Evolutionary conservation across 441 rosid genomes (phyloP), one percentile per base, ranked within the genome.

Genomic region (Eugenia klotzschiana): DNA sequence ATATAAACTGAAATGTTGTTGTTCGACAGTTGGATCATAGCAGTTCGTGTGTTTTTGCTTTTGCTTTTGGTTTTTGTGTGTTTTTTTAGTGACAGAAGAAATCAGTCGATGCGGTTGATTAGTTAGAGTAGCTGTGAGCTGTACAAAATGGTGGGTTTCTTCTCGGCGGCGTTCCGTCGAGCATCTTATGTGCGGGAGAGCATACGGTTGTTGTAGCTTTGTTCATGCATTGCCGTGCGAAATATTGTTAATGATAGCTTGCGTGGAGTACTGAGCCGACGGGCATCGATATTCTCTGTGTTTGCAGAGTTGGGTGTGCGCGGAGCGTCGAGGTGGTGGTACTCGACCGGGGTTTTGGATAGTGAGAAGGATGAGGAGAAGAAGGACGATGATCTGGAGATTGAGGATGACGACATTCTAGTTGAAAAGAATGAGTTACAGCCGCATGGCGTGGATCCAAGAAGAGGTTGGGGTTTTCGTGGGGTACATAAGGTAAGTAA

Each of bases 381-480:
- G 82, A 49, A 33, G 22, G 83, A 10, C 40, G 84, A 83, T 57
- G 91, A 85, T 43, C 27, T 86, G 13, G 92, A 85, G 33, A 89
- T 87, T 64, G 92, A 90, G 6, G 83, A 88, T 81, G 93, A 87
- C 79, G 92, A 88, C 60, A 50, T 80, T 87, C 81, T 85, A n/a
- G 85, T 87, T 9, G 86, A 88, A 20, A 96, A 87, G 89, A 90
- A 88, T 37, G 96, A 91, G 88, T 85, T 89, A 79, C 86, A 84
- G 79, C 93, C 92, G 82, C 98, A 94, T 33, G 93, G 96, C 29
- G 99, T 97, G 81, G 94, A 94, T 91, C 99, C 98, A 16, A 87
- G 86, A 84, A 95, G 89, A 86, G 99, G 99, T 80, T 97, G 98
- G 98, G 91, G 91, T 40, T 94, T 87, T 82, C 98, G 98, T 50